Evolutionary conservation across 805 yeast species (phyloP).

Genomic region (Lipomyces kockii): DNA sequence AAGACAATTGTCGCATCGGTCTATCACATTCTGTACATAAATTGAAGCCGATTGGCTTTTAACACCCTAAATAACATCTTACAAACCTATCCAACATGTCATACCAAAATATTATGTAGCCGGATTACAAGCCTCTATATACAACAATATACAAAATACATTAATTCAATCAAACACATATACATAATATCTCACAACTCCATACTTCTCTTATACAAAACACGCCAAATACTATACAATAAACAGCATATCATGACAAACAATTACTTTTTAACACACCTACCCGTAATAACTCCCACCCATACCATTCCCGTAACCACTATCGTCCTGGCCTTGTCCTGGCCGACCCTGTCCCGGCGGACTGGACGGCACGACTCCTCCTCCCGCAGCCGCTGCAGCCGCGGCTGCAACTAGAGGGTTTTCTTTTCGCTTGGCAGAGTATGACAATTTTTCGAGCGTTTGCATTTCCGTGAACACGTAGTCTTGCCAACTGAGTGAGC

Average conservation of each 20-base stretch:
- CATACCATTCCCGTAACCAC: not conserved
- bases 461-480: conserved; percentile 30
- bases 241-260: not conserved
- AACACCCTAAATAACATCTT: too few relatives aligned
- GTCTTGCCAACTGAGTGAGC: conserved; percentile 28
- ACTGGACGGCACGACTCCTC: not conserved
- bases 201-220: not conserved
- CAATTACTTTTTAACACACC: not conserved
- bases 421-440: not conserved
- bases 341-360: not conserved
- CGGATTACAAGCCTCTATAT: too few relatives aligned
- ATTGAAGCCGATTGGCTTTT: too few relatives aligned
- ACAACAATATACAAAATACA: too few relatives aligned
- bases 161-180: too few relatives aligned
- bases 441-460: conserved; percentile 16
- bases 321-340: not conserved
- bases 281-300: conserved; percentile 7
- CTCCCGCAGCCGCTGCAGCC: too few relatives aligned
- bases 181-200: not conserved
- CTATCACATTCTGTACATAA: too few relatives aligned
- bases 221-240: not conserved
- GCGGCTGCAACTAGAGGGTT: conserved; percentile 6
- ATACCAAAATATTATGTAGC: too few relatives aligned
- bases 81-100: too few relatives aligned
- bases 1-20: too few relatives aligned